Evolutionary conservation across 208 protist genomes (phyloP), one percentile per base, ranked within the genome.

Genomic region (Angomonas deanei): DNA sequence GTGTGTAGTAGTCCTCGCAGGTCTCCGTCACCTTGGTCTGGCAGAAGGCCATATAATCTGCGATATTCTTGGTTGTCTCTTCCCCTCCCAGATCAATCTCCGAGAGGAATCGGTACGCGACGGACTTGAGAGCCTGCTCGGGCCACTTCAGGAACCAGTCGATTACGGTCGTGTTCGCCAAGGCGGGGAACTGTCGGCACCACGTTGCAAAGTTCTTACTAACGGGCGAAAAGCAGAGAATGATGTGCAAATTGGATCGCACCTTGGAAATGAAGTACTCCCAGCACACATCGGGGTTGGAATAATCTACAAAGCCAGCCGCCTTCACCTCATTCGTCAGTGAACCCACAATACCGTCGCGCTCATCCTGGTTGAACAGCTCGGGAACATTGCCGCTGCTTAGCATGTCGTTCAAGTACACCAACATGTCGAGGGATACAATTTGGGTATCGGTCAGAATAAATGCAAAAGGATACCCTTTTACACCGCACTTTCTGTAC

Each of bases 71-170:
- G 17, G 80, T 93, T 71, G 81, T 91, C 61, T 94, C 82, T 42
- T 84, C 72, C 11, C 85, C 82, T 28, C 85, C 84, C n/a, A 98
- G 73, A 50, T 98, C 93, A 58, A 97, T 89, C 65, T 88, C 74
- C 8, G 86, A 96, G 23, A 98, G 78, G 73, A 98, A 98, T 49
- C 92, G 80, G 52, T 84, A 74, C 39, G 97, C 97, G 33, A 99
- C 98, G 24, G 96, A 98, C 66, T 93, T 82, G 6, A 99, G 86
- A 15, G 97, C 98, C 64, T 99, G 96, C 69, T 98, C 81, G 5
- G 98, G 97, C 98, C 98, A 99, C 62, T 82, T 82, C 61, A 99
- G 92, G 88, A 99, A 99, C 97, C 97, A 99, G 87, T 99, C 97
- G 75, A 99, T 99, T 33, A 96, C 88, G 21, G 97, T 99, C 27